Conservation (phyloP, 2,329 filamentous ascomycete species). For the Clarireedia monteithiana region DNA sequence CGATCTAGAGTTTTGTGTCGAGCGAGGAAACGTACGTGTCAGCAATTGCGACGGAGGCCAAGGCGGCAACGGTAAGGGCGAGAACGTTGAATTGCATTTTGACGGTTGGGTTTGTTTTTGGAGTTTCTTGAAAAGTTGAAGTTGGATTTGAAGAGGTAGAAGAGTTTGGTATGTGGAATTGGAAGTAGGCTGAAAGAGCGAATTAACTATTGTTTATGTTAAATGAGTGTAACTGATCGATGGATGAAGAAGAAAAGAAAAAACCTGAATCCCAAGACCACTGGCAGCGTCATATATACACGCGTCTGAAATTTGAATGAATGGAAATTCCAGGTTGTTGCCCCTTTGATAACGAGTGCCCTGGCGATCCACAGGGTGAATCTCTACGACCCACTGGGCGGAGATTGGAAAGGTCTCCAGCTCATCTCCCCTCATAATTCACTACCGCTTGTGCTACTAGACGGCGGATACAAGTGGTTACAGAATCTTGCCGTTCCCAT, state of each 20-base stretch:
- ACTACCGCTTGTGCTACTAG: no score
- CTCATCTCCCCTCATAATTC: background rate
- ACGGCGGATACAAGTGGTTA: no score
- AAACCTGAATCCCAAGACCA: background rate
- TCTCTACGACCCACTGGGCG: background rate
- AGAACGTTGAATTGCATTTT: conserved; percentile 30
- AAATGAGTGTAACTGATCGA: conserved; percentile 28
- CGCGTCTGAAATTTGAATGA: background rate
- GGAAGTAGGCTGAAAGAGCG: conserved; percentile 15
- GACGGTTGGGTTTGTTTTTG: conserved; percentile 17
- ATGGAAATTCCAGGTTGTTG: background rate
- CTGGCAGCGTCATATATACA: conserved; percentile 6
- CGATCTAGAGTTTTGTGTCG: background rate
- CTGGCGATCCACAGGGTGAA: conserved; percentile 3
- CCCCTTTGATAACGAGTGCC: conserved; percentile 3
- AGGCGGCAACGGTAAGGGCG: conserved; percentile 23
- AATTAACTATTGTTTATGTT: conserved; percentile 15
- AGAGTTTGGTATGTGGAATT: conserved; percentile 11
- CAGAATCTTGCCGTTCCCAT: background rate
- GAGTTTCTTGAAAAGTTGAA: conserved; percentile 8
- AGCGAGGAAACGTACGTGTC: conserved; percentile 14
- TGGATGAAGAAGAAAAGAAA: conserved; percentile 20
- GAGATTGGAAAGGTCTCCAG: conserved; percentile 1
- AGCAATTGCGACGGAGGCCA: conserved; percentile 24
- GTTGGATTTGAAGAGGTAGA: background rate